Base-by-base conservation (phyloP, 1,284 basidiomycete genomes). In the Ustanciosporium gigantosporum region DNA sequence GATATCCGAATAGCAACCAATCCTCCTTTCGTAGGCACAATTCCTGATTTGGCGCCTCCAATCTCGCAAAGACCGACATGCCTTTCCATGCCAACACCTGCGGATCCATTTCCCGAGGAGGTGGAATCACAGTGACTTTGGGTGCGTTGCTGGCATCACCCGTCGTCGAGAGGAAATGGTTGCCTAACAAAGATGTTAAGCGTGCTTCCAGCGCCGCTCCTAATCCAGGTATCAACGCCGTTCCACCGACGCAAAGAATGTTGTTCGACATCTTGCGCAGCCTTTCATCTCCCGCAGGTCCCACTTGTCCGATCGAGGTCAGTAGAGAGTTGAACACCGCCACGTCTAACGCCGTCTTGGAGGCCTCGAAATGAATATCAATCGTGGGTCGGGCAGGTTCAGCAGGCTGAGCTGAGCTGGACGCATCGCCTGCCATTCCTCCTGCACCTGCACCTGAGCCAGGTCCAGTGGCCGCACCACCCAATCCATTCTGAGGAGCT, bases 11-110 rank as follows among this genome's bases (percentile, higher is more conserved):
- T 42, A 78, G 73, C 36, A 81, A 89, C 91, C 91, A 97, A 78
- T 98, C 94, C 35, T 86, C 82, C 44, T 82, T 80, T 13, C 88
- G 85, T 35, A 97, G 82, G 91, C 94, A 97, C 61, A 96, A 80
- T 70, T 98, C 94, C 38, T 85, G 83, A 45, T 45, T 43, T 9
- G 89, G 85, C 2, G 86, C 85, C 39, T 97, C 94, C 83, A 98
- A 88, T 78, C 91, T 89, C 23, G 88, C 90, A 49, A 97, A 84
- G 17, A 95, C 90, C n/a, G 88, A 86, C 16, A 89, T 91, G 5
- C 94, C 94, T 79, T 96, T 96, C 94, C 94, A 98, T 19, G 86
- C 86, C 31, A 97, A 82, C 39, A 91, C 86, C 27, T 86, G 84
- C 5, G 91, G 90, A 79, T 97, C 92, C 49, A 96, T 86, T 51